Evolutionary conservation across 495 filamentous ascomycete genomes (phyloP).

Genomic region (Neurospora tetrasperma): DNA sequence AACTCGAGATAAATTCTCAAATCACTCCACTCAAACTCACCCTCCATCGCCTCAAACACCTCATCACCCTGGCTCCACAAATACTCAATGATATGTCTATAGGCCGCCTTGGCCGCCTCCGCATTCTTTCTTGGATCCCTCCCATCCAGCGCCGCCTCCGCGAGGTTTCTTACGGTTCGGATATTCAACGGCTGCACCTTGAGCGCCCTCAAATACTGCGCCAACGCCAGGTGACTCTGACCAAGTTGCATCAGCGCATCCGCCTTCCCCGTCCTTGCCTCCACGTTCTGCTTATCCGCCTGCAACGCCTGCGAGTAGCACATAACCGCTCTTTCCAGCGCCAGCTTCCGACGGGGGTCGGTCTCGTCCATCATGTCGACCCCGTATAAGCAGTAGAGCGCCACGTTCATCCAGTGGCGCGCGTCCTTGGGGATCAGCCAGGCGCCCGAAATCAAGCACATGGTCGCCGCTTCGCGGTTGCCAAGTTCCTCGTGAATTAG

Average conservation of each 20-base stretch:
- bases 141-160: constrained; percentile 53
- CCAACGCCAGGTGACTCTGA: constrained; percentile 44
- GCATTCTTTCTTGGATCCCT: constrained; percentile 34
- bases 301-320: constrained; percentile 63
- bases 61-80: constrained; percentile 20
- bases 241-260: constrained; percentile 33
- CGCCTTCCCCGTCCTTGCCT: constrained; percentile 21
- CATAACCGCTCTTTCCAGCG: constrained; percentile 47
- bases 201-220: constrained; percentile 55
- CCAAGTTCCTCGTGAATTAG: constrained; percentile 61
- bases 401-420: constrained; percentile 57
- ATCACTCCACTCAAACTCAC: constrained; percentile 68
- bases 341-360: constrained; percentile 30
- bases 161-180: constrained; percentile 51
- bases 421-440: constrained; percentile 60
- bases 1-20: constrained; percentile 77
- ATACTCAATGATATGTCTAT: constrained; percentile 50
- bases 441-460: constrained; percentile 59
- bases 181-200: constrained; percentile 48
- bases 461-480: constrained; percentile 54
- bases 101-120: constrained; percentile 47
- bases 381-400: constrained; percentile 47
- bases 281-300: constrained; percentile 48
- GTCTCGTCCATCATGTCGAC: constrained; percentile 46
- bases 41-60: constrained; percentile 34